Evolutionary conservation across 495 filamentous ascomycete species (phyloP).

Genomic region (Penicillium paradoxum): DNA sequence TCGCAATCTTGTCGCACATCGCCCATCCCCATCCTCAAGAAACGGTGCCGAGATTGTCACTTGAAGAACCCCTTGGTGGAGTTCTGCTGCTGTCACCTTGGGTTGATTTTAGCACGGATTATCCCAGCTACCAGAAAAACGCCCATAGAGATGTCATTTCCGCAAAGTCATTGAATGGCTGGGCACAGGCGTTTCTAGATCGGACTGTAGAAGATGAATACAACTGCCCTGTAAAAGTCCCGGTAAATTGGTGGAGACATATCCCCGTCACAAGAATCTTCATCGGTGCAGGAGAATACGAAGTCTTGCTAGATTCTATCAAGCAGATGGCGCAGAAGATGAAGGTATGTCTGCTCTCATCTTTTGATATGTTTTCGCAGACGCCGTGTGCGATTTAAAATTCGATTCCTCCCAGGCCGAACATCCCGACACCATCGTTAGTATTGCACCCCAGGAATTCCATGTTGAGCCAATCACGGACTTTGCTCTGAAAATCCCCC

Average conservation of each 20-base stretch:
- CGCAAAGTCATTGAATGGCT: background rate
- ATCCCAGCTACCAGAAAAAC: conserved; percentile 4
- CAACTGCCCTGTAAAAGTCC: background rate
- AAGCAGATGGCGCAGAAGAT: background rate
- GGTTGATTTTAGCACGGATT: conserved; percentile 5
- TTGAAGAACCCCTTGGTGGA: conserved; percentile 5
- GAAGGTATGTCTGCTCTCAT: background rate
- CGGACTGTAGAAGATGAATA: background rate
- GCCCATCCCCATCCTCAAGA: conserved; percentile 45
- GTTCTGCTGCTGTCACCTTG: conserved; percentile 11
- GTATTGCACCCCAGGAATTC: background rate
- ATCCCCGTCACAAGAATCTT: conserved; percentile 5
- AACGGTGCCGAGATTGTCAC: conserved; percentile 6
- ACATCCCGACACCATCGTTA: background rate
- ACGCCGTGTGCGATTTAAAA: background rate
- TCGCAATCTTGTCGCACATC: conserved; percentile 47
- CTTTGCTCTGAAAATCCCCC: conserved; percentile 4
- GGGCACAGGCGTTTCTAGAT: background rate
- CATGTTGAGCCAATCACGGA: conserved; percentile 4
- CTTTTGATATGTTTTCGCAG: background rate
- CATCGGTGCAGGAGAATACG: conserved; percentile 2
- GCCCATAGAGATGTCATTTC: conserved; percentile 1
- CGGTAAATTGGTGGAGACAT: conserved; percentile 1
- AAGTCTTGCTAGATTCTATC: conserved; percentile 3
- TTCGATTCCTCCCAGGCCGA: background rate